These are phyloP conservation scores for Psophocarpus tetragonolobus DNA, from an alignment of 306 rosid genomes.

Conservation along the genomic window DNA sequence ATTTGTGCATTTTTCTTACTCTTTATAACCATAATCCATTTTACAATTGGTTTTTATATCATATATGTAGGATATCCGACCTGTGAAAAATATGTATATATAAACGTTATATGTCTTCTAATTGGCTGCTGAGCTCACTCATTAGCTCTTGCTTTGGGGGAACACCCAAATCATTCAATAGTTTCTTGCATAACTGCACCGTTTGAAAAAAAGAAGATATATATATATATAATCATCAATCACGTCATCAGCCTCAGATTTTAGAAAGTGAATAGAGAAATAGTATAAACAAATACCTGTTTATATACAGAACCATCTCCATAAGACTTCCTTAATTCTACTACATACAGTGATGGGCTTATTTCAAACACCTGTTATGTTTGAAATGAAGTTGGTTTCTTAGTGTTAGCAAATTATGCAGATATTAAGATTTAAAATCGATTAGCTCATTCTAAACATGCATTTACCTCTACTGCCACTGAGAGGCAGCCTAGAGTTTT, in stretches of 20 bases:
- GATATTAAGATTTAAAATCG: not conserved
- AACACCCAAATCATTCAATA: slow-evolving; percentile 71
- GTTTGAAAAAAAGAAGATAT: slow-evolving; percentile 23
- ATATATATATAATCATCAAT: not conserved
- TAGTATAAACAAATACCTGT: slow-evolving; percentile 55
- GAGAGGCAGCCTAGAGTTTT: slow-evolving; percentile 62
- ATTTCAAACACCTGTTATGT: slow-evolving; percentile 76
- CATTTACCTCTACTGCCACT: slow-evolving; percentile 70
- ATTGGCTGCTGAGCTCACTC: slow-evolving; percentile 37
- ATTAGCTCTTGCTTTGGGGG: slow-evolving; percentile 46
- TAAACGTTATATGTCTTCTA: slow-evolving; percentile 14
- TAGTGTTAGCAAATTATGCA: not conserved
- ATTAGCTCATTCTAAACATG: not conserved
- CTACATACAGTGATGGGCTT: slow-evolving; percentile 65
- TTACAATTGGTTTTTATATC: slow-evolving; percentile 7
- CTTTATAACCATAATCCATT: not conserved
- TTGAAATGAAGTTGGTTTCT: not conserved
- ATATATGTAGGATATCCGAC: not conserved
- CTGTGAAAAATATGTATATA: too few species aligned
- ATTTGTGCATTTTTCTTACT: not conserved
- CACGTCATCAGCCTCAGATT: slow-evolving; percentile 7
- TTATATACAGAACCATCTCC: slow-evolving; percentile 85
- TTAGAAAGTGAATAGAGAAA: not conserved
- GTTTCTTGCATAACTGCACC: slow-evolving; percentile 75
- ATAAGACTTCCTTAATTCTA: slow-evolving; percentile 72